Evolutionary conservation across 108 stramenopile species (phyloP).

Genomic region (Cyclostephanos tholiformis): DNA sequence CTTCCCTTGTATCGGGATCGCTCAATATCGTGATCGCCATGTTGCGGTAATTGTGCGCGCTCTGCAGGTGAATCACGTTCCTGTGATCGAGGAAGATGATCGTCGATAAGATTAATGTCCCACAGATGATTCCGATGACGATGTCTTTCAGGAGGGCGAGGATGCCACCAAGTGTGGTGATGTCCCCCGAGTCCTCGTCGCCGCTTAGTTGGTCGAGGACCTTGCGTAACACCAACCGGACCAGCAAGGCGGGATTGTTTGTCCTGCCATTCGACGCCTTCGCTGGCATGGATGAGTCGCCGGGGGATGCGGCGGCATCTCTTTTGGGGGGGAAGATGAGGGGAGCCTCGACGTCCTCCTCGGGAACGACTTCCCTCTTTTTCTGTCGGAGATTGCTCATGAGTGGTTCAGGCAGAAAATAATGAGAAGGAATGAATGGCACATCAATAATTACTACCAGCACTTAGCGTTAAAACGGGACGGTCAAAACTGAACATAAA

Average conservation of each 20-base stretch:
- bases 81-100: constrained; percentile 38
- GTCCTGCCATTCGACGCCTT: background rate
- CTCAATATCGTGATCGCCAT: constrained; percentile 13
- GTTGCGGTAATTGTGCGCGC: constrained; percentile 37
- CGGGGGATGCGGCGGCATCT: background rate
- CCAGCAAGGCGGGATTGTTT: constrained; percentile 22
- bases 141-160: constrained; percentile 32
- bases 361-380: background rate
- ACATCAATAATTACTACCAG: too few relatives aligned
- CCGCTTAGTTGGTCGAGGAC: constrained; percentile 2
- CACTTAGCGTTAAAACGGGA: too few relatives aligned
- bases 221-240: constrained; percentile 23
- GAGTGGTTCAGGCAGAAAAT: too few relatives aligned
- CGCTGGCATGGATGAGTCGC: background rate
- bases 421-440: too few relatives aligned
- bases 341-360: background rate
- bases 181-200: background rate
- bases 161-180: background rate
- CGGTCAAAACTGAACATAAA: too few relatives aligned
- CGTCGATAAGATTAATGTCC: too few relatives aligned
- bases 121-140: constrained; percentile 32
- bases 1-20: constrained; percentile 35
- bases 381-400: background rate
- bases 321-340: background rate
- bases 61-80: constrained; percentile 42